Evolutionary conservation across 495 filamentous ascomycete genomes (phyloP).

Genomic region (Niebla homalea): DNA sequence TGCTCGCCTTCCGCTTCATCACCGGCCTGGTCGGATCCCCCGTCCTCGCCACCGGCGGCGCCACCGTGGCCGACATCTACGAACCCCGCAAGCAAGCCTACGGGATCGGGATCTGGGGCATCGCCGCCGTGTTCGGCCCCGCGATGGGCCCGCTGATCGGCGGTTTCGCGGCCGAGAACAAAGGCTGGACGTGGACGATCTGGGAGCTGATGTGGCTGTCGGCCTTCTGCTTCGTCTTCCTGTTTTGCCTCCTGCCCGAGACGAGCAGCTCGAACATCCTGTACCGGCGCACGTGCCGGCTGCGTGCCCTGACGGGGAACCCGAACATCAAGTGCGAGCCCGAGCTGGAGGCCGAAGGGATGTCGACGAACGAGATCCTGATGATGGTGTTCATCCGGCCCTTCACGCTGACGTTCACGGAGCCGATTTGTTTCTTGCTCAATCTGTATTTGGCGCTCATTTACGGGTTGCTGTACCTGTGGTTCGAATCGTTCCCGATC

Average conservation of each 20-base stretch:
- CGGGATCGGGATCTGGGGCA: constrained; percentile 65
- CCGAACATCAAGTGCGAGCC: constrained; percentile 81
- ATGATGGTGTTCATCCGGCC: constrained; percentile 59
- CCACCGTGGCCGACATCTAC: constrained; percentile 51
- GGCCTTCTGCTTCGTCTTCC: constrained; percentile 45
- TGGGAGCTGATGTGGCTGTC: constrained; percentile 57
- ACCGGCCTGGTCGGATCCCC: constrained; percentile 20
- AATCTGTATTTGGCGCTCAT: constrained; percentile 49
- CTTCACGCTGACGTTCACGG: constrained; percentile 25
- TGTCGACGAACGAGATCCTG: constrained; percentile 59
- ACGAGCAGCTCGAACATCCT: constrained; percentile 72
- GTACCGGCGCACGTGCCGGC: constrained; percentile 59
- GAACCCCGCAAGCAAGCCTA: constrained; percentile 61
- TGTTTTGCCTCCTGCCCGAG: constrained; percentile 56
- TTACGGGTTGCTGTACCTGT: constrained; percentile 66
- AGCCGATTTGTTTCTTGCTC: constrained; percentile 38
- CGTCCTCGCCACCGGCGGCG: constrained; percentile 17
- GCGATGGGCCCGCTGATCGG: constrained; percentile 68
- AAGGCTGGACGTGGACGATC: constrained; percentile 81
- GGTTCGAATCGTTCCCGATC: constrained; percentile 63
- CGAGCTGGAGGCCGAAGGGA: constrained; percentile 76
- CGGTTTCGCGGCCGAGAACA: constrained; percentile 53
- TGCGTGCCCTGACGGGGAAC: constrained; percentile 50
- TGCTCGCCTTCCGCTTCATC: constrained; percentile 17
- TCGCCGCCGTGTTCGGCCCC: constrained; percentile 68